Percentiles rank a stretch among this genome's conserved stretches.
phyloP scores from a whole-genome alignment of 2,329 filamentous ascomycete genomes.

The Ophiostoma ulmi region DNA sequence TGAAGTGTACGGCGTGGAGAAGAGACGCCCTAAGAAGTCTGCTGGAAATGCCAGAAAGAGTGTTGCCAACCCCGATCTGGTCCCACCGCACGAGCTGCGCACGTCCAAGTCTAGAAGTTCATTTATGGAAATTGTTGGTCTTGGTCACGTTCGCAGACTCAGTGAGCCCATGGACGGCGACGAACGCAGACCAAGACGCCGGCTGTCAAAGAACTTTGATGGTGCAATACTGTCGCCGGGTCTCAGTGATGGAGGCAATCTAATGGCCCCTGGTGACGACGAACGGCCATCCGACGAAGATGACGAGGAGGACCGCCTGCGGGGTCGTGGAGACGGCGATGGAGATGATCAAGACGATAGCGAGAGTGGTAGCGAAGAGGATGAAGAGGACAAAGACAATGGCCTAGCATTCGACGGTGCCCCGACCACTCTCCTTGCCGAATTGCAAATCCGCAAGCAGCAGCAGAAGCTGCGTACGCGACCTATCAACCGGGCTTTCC shows the following conservation, averaged over 20 bases:
- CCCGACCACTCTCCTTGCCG: conserved; percentile 86
- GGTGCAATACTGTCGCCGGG: conserved; percentile 15
- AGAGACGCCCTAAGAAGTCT: conserved; percentile 38
- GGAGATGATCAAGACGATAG: conserved; percentile 34
- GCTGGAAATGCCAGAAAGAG: neutral
- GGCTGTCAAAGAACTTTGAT: conserved; percentile 25
- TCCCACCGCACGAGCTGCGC: conserved; percentile 31
- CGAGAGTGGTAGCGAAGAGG: conserved; percentile 43
- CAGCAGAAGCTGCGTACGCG: conserved; percentile 77
- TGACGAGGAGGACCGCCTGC: conserved; percentile 31
- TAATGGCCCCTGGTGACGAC: conserved; percentile 30
- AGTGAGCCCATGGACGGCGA: conserved; percentile 22
- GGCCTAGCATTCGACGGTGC: conserved; percentile 57
- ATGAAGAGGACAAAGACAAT: conserved; percentile 41
- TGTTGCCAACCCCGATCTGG: neutral
- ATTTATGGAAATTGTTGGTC: conserved; percentile 43
- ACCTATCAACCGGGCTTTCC: conserved; percentile 56
- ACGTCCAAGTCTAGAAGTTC: conserved; percentile 37
- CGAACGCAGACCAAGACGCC: conserved; percentile 25
- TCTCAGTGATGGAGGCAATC: conserved; percentile 9
- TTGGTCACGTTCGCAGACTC: conserved; percentile 34
- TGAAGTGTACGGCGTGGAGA: conserved; percentile 66
- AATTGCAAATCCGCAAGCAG: conserved; percentile 84
- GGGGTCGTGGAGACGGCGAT: conserved; percentile 43
- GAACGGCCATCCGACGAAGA: conserved; percentile 36